These are phyloP conservation scores for Dictyophora rubrovolvata DNA, from an alignment of 768 basidiomycete species.

Conservation along the genomic window DNA sequence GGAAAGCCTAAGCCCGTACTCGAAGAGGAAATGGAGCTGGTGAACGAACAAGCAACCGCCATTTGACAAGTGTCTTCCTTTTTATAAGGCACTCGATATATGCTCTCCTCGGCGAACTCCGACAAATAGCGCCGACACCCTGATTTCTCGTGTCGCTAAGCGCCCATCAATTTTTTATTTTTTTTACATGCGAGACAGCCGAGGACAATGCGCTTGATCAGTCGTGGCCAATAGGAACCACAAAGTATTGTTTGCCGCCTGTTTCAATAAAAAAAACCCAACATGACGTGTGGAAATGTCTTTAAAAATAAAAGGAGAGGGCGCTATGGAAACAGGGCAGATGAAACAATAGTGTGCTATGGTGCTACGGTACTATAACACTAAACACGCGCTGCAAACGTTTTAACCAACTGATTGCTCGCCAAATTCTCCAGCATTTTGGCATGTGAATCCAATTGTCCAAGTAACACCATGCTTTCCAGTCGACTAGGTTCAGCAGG, in stretches of 20 bases:
- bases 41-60: not conserved
- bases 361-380: too few relatives aligned
- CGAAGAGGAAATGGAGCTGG: not conserved
- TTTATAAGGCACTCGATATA: not conserved
- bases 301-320: not conserved
- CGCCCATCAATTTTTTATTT: not conserved
- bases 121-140: not conserved
- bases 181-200: not conserved
- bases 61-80: not conserved
- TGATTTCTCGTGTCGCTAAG: not conserved
- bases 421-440: slow-evolving; percentile 61
- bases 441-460: slow-evolving; percentile 79
- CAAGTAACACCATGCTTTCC: slow-evolving; percentile 77
- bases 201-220: not conserved
- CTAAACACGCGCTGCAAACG: slow-evolving; percentile 49
- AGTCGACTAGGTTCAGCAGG: slow-evolving; percentile 81
- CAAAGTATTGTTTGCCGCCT: too few relatives aligned
- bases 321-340: not conserved
- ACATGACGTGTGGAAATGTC: not conserved
- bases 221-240: too few relatives aligned
- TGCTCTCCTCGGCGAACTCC: not conserved
- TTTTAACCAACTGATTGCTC: slow-evolving; percentile 62
- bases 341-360: not conserved
- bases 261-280: too few relatives aligned
- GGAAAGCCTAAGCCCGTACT: not conserved